phyloP scores from a whole-genome alignment of 169 alveolate genomes.

The Cytauxzoon felis region DNA sequence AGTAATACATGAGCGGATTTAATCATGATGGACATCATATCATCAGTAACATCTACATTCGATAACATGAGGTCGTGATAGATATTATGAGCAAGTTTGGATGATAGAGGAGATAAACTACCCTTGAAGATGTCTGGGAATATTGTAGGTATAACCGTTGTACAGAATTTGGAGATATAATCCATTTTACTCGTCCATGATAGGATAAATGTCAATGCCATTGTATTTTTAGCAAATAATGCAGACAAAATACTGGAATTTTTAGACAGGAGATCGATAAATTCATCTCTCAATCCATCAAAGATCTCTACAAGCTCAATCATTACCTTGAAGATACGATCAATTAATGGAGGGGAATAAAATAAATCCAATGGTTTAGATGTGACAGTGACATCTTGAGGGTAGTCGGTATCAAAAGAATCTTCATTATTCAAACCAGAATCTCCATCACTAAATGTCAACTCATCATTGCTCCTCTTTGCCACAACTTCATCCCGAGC shows the following conservation, averaged over 20 bases:
- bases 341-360: not conserved
- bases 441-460: too few relatives aligned
- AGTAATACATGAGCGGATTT: constrained; percentile 5
- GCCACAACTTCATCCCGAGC: too few relatives aligned
- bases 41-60: not conserved
- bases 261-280: not conserved
- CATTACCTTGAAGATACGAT: constrained; percentile 12
- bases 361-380: too few relatives aligned
- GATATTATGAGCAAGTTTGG: not conserved
- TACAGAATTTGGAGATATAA: not conserved
- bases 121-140: constrained; percentile 25
- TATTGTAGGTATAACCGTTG: not conserved
- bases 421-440: not conserved
- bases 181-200: constrained; percentile 15
- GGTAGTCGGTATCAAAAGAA: too few relatives aligned
- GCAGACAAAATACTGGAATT: not conserved
- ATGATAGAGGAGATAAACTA: not conserved
- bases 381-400: too few relatives aligned
- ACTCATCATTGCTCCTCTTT: too few relatives aligned
- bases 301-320: constrained; percentile 18
- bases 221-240: not conserved
- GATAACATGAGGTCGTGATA: too few relatives aligned
- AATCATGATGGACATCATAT: not conserved
- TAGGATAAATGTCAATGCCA: not conserved
- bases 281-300: not conserved